Evolutionary conservation across 257 asterid genomes (phyloP), one percentile per base, ranked within the genome.

Genomic region (Solanum ossicruentum): DNA sequence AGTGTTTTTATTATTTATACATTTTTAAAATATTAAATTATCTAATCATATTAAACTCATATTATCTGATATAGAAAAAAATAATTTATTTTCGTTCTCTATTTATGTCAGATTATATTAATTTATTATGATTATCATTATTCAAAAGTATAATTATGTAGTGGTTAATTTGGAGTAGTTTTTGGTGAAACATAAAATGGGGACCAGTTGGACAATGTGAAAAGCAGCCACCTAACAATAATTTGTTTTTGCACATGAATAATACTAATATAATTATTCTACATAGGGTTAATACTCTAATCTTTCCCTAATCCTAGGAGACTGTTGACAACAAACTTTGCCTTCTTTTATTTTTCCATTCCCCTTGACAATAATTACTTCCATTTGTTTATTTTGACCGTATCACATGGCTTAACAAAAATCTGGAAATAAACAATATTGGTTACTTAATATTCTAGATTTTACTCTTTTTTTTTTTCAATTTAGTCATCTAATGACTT

Each of bases 11-110:
- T n/a, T 7, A 60, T 10, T 10, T 60, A 60, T n/a, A 60, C 1
- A 60, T 5, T 58, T 58, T 58, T 58, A 12, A n/a, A 28, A 4
- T 60, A n/a, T 21, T 2, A 61, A 61, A 61, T 21, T 16, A 61
- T 16, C 21, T 61, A 28, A 21, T 3, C 1, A 61, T 61, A 10
- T 13, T 26, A 60, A 60, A 7, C 28, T n/a, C 15, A 58, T 1
- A 10, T 58, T 20, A 15, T 57, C 20, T 57, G 26, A 20, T 20
- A 57, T 20, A 57, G n/a, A 58, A 58, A 3, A n/a, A n/a, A 3
- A n/a, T n/a, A 58, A 0, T 2, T 0, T 10, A n/a, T n/a, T 58
- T 10, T 1, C 12, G 7, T 18, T 18, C 2, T 0, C 3, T 3
- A 3, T 20, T 3, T 57, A 20, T 4, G 16, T 58, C 21, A 58